A percentile compares a stretch with the other conserved stretches of the same genome.
Conservation (phyloP, 768 basidiomycete species). For the Strobilomyces dryophilus region DNA sequence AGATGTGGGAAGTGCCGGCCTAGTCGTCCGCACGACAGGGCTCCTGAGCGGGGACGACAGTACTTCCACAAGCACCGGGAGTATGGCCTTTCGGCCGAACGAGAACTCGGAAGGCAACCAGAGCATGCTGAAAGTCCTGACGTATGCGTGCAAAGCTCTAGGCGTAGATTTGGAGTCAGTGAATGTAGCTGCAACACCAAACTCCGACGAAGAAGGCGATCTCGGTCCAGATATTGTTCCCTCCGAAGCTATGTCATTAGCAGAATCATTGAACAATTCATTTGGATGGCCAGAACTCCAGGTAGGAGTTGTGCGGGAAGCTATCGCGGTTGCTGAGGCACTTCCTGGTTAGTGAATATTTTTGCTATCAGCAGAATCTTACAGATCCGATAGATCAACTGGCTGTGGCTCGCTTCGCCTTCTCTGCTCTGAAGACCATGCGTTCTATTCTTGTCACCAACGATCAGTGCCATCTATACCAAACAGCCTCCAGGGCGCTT, state of each 20-base stretch:
- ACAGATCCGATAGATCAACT: constrained; percentile 58
- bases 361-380: not conserved
- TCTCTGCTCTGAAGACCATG: constrained; percentile 79
- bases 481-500: constrained; percentile 69
- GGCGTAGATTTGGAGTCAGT: constrained; percentile 81
- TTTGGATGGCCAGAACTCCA: constrained; percentile 96
- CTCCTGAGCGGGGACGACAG: constrained; percentile 28
- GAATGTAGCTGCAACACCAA: constrained; percentile 37
- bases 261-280: constrained; percentile 39
- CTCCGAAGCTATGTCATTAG: constrained; percentile 39
- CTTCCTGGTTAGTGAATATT: constrained; percentile 64
- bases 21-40: constrained; percentile 46
- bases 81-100: constrained; percentile 65
- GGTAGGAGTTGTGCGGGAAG: constrained; percentile 89
- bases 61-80: constrained; percentile 35
- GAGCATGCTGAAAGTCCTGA: constrained; percentile 72
- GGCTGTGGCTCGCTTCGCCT: constrained; percentile 81
- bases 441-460: constrained; percentile 61
- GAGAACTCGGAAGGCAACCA: constrained; percentile 79
- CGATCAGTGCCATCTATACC: constrained; percentile 80
- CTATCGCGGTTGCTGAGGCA: constrained; percentile 86
- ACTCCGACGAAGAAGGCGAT: constrained; percentile 15
- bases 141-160: constrained; percentile 70
- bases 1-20: constrained; percentile 34
- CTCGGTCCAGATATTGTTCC: constrained; percentile 4